Conservation (phyloP, 306 rosid species). For the Neltuma alba region DNA sequence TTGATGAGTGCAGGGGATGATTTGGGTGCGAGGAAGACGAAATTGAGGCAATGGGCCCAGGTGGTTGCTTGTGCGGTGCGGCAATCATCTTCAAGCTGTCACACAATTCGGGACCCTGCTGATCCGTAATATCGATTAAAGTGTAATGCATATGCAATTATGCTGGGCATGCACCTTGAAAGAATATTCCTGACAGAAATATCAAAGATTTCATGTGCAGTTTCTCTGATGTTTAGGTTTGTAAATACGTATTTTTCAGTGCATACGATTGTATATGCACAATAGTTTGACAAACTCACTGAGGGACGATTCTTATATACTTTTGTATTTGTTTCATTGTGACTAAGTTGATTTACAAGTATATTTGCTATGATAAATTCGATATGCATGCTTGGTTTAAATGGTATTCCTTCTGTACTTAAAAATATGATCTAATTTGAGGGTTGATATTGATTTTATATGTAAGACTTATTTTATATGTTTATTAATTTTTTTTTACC, state of each 20-base stretch:
- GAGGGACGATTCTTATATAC: background rate
- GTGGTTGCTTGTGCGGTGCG: conserved; percentile 15
- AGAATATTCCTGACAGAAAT: background rate
- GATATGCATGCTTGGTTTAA: no score
- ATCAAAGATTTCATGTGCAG: background rate
- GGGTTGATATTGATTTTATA: no score
- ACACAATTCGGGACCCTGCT: background rate
- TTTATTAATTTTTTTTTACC: no score
- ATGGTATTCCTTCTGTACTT: no score
- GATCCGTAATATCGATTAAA: background rate
- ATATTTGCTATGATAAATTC: background rate
- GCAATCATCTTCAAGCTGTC: conserved; percentile 4
- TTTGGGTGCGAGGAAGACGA: background rate
- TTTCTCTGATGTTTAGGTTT: background rate
- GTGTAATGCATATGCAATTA: background rate
- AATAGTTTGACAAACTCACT: background rate
- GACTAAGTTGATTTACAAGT: background rate
- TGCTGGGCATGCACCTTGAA: background rate
- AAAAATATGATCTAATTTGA: no score
- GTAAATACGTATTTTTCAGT: background rate
- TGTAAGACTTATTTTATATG: no score
- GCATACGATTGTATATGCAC: background rate
- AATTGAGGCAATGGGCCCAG: conserved; percentile 17
- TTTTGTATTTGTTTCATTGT: background rate
- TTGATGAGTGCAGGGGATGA: conserved; percentile 11